Conservation (phyloP, 2,329 filamentous ascomycete species). For the Alternaria tenuissima region DNA sequence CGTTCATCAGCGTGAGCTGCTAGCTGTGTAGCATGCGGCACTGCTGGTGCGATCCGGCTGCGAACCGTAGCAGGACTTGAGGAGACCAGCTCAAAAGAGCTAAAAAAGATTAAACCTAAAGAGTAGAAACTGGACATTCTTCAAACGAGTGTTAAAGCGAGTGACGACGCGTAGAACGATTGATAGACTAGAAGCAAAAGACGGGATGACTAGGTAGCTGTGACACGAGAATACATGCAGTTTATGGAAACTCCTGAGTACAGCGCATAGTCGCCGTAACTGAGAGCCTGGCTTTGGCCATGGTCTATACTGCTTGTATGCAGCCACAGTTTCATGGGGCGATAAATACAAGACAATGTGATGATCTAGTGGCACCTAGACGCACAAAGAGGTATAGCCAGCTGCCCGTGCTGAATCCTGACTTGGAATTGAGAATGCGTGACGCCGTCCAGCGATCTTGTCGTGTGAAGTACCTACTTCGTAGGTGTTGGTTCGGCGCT, state of each 20-base stretch:
- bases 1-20: background rate
- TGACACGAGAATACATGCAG: conserved; percentile 1
- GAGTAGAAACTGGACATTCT: background rate
- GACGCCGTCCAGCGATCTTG: background rate
- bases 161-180: conserved; percentile 2
- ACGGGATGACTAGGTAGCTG: background rate
- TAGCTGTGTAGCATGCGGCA: background rate
- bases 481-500: background rate
- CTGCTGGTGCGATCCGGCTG: background rate
- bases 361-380: background rate
- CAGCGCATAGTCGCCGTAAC: conserved; percentile 7
- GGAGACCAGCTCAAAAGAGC: background rate
- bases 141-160: conserved; percentile 3
- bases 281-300: background rate
- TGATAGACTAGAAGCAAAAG: background rate
- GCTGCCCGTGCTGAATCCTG: background rate
- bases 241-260: conserved; percentile 6
- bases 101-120: conserved; percentile 2
- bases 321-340: background rate
- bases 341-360: background rate
- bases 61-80: background rate
- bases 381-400: background rate
- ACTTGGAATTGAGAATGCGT: too few species aligned
- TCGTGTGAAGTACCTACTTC: background rate
- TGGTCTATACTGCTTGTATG: background rate